Evolutionary conservation across 805 yeast species (phyloP).

Genomic region (Torulaspora indica): DNA sequence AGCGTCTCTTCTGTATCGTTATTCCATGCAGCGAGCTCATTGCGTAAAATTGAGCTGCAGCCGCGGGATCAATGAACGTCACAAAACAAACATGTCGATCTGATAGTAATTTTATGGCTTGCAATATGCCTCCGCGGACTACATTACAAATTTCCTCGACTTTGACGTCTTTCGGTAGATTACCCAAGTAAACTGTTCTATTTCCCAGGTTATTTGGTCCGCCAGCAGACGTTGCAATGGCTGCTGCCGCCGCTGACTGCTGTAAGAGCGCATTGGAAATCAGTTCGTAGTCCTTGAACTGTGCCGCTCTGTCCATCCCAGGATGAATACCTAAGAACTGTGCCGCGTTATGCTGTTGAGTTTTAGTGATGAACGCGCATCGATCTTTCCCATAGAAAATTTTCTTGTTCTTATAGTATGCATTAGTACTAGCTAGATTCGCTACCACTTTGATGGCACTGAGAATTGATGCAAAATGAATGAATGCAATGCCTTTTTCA

Average conservation of each 20-base stretch:
- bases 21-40: constrained; percentile 88
- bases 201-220: constrained; percentile 90
- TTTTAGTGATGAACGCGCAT: constrained; percentile 88
- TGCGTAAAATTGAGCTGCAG: constrained; percentile 96
- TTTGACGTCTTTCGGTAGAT: constrained; percentile 80
- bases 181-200: constrained; percentile 88
- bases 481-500: constrained; percentile 82
- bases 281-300: constrained; percentile 56
- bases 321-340: constrained; percentile 90
- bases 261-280: constrained; percentile 74
- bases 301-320: constrained; percentile 74
- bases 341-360: constrained; percentile 96
- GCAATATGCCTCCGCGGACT: constrained; percentile 90
- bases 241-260: constrained; percentile 97
- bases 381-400: constrained; percentile 92
- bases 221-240: constrained; percentile 90
- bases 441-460: constrained; percentile 85
- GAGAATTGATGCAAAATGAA: constrained; percentile 80
- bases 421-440: constrained; percentile 56
- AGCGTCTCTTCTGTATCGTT: constrained; percentile 76
- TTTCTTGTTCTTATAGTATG: constrained; percentile 69
- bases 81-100: constrained; percentile 92
- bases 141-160: constrained; percentile 94
- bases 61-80: constrained; percentile 92
- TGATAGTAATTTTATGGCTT: constrained; percentile 69